These are phyloP conservation scores for Lentinula sp. DNA, from an alignment of 768 basidiomycete genomes.

Conservation along the genomic window DNA sequence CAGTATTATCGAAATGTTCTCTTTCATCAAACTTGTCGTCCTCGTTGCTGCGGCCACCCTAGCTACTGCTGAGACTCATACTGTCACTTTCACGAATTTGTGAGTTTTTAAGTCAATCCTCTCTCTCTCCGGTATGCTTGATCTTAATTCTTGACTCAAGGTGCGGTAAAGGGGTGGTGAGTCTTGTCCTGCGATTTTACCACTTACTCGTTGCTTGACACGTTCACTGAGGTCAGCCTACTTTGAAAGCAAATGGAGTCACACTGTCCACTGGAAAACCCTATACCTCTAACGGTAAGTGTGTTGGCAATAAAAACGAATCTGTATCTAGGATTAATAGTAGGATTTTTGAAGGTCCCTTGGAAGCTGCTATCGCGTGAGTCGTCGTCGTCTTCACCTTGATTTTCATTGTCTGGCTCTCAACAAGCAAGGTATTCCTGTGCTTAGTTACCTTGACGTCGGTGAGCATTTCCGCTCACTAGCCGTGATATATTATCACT, in stretches of 20 bases:
- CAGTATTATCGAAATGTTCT: not conserved
- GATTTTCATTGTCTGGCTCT: no score
- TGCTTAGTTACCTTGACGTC: slow-evolving; percentile 2
- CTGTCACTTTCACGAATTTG: slow-evolving; percentile 1
- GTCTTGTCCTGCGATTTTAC: not conserved
- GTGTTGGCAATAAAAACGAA: not conserved
- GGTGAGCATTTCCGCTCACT: not conserved
- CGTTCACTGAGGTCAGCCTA: not conserved
- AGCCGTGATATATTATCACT: not conserved
- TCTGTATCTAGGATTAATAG: not conserved
- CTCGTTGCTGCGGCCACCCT: not conserved
- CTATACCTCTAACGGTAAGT: slow-evolving; percentile 16
- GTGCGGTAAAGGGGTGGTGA: not conserved
- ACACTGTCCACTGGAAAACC: slow-evolving; percentile 22
- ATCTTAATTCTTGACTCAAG: not conserved
- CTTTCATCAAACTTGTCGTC: not conserved
- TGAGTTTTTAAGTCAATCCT: not conserved
- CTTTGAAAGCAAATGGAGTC: slow-evolving; percentile 14
- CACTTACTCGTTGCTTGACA: not conserved
- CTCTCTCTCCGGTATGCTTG: no score
- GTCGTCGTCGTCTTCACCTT: slow-evolving; percentile 8
- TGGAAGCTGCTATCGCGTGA: slow-evolving; percentile 24
- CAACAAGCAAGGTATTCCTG: not conserved
- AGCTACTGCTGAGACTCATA: not conserved
- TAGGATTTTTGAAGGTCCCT: slow-evolving; percentile 11